These are phyloP conservation scores for Blastobotrys indianensis DNA, from an alignment of 1,139 yeast genomes.

Conservation along the genomic window DNA sequence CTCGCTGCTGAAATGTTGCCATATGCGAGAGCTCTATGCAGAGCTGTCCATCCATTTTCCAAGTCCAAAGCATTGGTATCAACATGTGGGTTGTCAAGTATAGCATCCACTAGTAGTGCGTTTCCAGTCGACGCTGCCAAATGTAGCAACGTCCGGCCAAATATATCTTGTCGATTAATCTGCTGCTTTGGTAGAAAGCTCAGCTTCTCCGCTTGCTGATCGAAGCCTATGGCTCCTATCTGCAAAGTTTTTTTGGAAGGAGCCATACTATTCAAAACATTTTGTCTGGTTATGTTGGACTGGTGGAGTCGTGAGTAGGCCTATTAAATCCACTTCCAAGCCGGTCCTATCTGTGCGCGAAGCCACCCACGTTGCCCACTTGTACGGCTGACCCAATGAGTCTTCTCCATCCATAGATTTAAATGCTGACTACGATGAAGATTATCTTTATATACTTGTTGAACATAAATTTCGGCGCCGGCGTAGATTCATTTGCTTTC, in stretches of 20 bases:
- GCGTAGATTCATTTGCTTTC: too few species aligned
- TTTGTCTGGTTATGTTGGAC: not conserved
- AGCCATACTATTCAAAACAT: conserved; percentile 5
- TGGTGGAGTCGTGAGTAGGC: too few species aligned
- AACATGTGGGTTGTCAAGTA: conserved; percentile 46
- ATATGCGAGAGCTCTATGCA: conserved; percentile 61
- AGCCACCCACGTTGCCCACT: too few species aligned
- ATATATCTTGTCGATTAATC: conserved; percentile 53
- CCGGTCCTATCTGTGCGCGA: too few species aligned
- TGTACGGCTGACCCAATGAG: too few species aligned
- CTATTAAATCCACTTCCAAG: too few species aligned
- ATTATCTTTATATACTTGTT: too few species aligned
- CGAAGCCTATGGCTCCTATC: not conserved
- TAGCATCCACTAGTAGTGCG: conserved; percentile 18
- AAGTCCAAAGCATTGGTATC: conserved; percentile 46
- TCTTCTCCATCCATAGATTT: too few species aligned
- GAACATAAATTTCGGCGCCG: too few species aligned
- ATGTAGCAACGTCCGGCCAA: conserved; percentile 69
- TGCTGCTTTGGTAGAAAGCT: conserved; percentile 40
- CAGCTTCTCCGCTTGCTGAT: conserved; percentile 4
- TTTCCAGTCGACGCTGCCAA: conserved; percentile 42
- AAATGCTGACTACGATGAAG: too few species aligned
- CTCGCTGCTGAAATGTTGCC: conserved; percentile 57
- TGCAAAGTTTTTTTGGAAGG: conserved; percentile 1
- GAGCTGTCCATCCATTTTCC: conserved; percentile 80